A percentile compares a stretch with the other conserved stretches of the same genome.
phyloP scores from a whole-genome alignment of 192 early-diverging fungal genomes.

The Coemansia sp. region DNA sequence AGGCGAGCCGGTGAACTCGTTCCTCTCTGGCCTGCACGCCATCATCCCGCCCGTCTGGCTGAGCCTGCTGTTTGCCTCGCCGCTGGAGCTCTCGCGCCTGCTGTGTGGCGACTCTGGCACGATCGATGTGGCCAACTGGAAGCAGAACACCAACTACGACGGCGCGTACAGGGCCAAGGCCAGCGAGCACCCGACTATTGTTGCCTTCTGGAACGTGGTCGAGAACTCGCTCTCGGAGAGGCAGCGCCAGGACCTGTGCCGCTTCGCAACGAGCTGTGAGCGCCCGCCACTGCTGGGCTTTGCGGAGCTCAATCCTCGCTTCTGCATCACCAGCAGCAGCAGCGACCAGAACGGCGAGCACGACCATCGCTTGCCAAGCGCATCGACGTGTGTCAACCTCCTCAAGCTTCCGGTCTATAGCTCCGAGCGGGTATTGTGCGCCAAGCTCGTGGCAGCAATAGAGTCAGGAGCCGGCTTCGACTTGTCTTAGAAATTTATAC shows the following conservation, averaged over 20 bases:
- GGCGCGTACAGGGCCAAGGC: conserved; percentile 58
- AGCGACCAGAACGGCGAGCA: conserved; percentile 36
- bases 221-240: conserved; percentile 43
- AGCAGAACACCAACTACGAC: conserved; percentile 69
- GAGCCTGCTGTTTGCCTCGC: conserved; percentile 79
- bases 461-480: conserved; percentile 88
- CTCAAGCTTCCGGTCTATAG: conserved; percentile 85
- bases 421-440: conserved; percentile 46
- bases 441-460: conserved; percentile 86
- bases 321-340: conserved; percentile 35
- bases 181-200: conserved; percentile 70
- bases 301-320: conserved; percentile 49
- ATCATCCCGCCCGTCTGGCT: conserved; percentile 87
- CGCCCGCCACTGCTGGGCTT: conserved; percentile 92
- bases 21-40: conserved; percentile 80
- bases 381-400: conserved; percentile 84
- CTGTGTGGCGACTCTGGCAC: conserved; percentile 74
- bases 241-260: conserved; percentile 61
- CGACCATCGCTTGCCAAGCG: conserved; percentile 74
- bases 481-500: conserved; percentile 54
- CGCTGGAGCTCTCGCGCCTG: conserved; percentile 86
- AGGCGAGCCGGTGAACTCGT: conserved; percentile 72
- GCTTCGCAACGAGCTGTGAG: conserved; percentile 90
- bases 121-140: conserved; percentile 78
- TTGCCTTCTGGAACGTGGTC: conserved; percentile 69